phyloP scores from a whole-genome alignment of 805 yeast genomes.

The Nakazawaea wickerhamii region DNA sequence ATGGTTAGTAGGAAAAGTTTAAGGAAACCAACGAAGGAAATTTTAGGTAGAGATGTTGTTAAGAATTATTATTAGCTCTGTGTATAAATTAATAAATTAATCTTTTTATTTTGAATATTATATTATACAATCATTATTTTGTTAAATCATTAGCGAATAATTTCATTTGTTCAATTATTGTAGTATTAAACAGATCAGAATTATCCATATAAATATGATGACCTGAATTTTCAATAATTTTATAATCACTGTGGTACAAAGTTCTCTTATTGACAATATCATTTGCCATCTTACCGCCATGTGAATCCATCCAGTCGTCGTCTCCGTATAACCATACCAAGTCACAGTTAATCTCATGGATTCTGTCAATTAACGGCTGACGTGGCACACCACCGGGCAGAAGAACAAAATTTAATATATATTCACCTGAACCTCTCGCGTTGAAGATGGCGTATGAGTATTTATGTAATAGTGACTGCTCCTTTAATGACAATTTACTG shows the following conservation, averaged over 20 bases:
- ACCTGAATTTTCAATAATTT: constrained; percentile 50
- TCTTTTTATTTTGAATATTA: too few relatives aligned
- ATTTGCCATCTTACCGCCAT: constrained; percentile 41
- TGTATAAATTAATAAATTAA: too few relatives aligned
- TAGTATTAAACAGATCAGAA: constrained; percentile 43
- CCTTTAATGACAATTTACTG: constrained; percentile 43
- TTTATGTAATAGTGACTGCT: constrained; percentile 55
- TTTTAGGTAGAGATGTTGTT: constrained; percentile 31
- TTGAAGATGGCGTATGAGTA: constrained; percentile 84
- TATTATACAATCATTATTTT: too few relatives aligned
- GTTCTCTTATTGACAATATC: constrained; percentile 28
- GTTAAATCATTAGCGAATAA: constrained; percentile 15
- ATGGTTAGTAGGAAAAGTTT: constrained; percentile 59
- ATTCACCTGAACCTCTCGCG: constrained; percentile 89
- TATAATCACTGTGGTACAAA: constrained; percentile 16
- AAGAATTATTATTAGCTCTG: constrained; percentile 19
- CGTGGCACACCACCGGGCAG: constrained; percentile 93
- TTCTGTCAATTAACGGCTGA: constrained; percentile 55
- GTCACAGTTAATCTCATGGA: constrained; percentile 50
- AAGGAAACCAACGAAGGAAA: constrained; percentile 47
- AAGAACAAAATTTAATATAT: constrained; percentile 73
- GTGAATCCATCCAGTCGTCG: constrained; percentile 55
- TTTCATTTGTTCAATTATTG: constrained; percentile 49
- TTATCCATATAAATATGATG: constrained; percentile 81
- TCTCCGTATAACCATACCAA: constrained; percentile 85